A percentile compares a stretch with the other conserved stretches of the same genome.
Evolutionary conservation across 768 basidiomycete species (phyloP).

Genomic region (Leccinum subgranulosum): DNA sequence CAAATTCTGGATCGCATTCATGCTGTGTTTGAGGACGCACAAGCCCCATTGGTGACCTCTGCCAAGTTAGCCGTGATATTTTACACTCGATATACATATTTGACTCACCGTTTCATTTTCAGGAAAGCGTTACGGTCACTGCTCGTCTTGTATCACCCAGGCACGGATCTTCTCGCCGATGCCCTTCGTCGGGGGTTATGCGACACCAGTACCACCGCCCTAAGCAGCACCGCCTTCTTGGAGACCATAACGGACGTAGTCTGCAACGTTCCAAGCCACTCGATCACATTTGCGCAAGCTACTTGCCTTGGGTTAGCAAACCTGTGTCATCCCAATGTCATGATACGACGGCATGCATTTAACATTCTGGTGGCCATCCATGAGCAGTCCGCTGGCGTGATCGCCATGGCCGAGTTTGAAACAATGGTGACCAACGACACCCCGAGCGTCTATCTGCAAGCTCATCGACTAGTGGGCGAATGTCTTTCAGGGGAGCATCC

Average conservation of each 20-base stretch:
- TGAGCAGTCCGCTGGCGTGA: slow-evolving; percentile 60
- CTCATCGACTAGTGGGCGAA: slow-evolving; percentile 74
- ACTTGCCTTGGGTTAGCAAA: slow-evolving; percentile 81
- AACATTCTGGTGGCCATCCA: slow-evolving; percentile 72
- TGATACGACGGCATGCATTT: slow-evolving; percentile 74
- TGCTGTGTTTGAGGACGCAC: slow-evolving; percentile 63
- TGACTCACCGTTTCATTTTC: neutral
- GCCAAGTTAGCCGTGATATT: slow-evolving; percentile 55
- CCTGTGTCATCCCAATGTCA: slow-evolving; percentile 65
- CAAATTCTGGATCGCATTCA: slow-evolving; percentile 62
- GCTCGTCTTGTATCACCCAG: slow-evolving; percentile 53
- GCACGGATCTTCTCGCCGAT: slow-evolving; percentile 58
- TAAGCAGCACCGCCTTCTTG: slow-evolving; percentile 68
- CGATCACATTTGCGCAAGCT: slow-evolving; percentile 71
- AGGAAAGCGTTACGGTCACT: slow-evolving; percentile 79
- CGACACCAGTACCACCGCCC: slow-evolving; percentile 44
- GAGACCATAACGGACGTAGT: slow-evolving; percentile 74
- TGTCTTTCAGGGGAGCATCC: slow-evolving; percentile 78
- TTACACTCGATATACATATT: slow-evolving; percentile 3
- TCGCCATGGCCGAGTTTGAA: slow-evolving; percentile 71
- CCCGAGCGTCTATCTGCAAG: slow-evolving; percentile 74
- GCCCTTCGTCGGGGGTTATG: slow-evolving; percentile 70
- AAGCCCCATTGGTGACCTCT: slow-evolving; percentile 45
- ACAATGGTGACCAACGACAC: slow-evolving; percentile 69
- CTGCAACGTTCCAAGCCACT: slow-evolving; percentile 48